Evolutionary conservation across 345 rosid genomes (phyloP), one percentile per base, ranked within the genome.

Genomic region (Combretum micranthum): DNA sequence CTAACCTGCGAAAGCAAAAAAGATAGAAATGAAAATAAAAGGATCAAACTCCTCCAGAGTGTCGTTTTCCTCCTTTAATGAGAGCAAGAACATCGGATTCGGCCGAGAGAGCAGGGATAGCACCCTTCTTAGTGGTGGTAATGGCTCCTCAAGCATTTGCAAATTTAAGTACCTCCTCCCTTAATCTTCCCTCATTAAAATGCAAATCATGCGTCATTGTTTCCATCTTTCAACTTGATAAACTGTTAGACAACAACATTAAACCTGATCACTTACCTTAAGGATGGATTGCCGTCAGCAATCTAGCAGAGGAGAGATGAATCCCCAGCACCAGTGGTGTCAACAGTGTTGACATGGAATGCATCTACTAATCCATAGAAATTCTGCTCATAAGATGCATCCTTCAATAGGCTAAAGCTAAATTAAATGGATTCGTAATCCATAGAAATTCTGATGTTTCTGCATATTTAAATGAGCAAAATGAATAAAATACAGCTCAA

Each of bases 251-350:
- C 10, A 32, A 18, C 18, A 49, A 15, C 20, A 49, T 2, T 1
- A 20, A 20, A n/a, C 45, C 22, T 9, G 5, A 17, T 47, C 54
- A 15, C 37, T 70, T 68, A 83, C 98, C 84, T 88, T 96, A 0
- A 92, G 72, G 1, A 89, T 32, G 13, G 87, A 65, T 8, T 58
- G 87, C 89, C 96, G 39, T 80, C 85, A 2, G 87, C 97, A 64
- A 87, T 55, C 80, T 79, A 85, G 83, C 82, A 69, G 16, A 93
- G 79, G 53, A 93, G 75, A 15, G 99, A 93, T 14, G 99, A 63
- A 70, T 93, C 99, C 44, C 99, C 99, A 20, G 99, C 99, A 43
- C 99, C 97, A 1, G 99, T 93, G 61, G 99, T 87, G 68, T 93
- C 99, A 15, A 93, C 77, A 0, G 97, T 52, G 0, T 87, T 59